Base-by-base conservation (phyloP, 2,329 filamentous ascomycete species). In the Pestalotiopsis sp. region DNA sequence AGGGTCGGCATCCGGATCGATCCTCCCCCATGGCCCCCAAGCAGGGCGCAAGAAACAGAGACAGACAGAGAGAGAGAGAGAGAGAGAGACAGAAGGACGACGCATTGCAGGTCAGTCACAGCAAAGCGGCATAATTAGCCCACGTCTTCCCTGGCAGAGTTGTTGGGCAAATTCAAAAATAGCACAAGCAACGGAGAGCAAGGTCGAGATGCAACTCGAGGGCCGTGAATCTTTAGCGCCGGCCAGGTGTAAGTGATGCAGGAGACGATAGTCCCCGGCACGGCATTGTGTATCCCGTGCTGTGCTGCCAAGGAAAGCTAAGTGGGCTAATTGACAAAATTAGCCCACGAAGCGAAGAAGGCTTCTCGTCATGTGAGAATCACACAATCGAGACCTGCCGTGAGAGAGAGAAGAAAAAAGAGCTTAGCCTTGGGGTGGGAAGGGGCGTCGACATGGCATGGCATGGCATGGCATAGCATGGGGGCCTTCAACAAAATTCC, bases 161-260 rank as follows among this genome's bases (percentile, higher is more conserved):
- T 23, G 59, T 31, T 63, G 75, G 75, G 75, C 67, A 73, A 77
- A 77, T 73, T 74, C 72, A 77, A 77, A 77, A 78, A 78, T 78
- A 78, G 76, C 73, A 76, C 59, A 67, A 67, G 14, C 13, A n/a
- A 52, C 7, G 45, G 45, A 7, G 45, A 52, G 7, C 14, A 45
- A 14, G 41, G 41, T n/a, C 1, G n/a, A 52, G n/a, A 17, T 52
- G 45, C n/a, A n/a, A n/a, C 45, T 72, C 68, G 69, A 69, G 71
- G 72, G 69, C 27, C 71, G 72, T 71, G 71, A 71, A 74, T 27
- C 56, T 72, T 59, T 76, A 77, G 73, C 76, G 76, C 76, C 72
- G 68, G 72, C 45, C 67, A 31, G 73, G 72, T 72, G 20, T 20
- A 9, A 7, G 45, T 52, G 7, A 52, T 52, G 45, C 45, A 52